Evolutionary conservation across 2,329 filamentous ascomycete genomes (phyloP).

Genomic region (Fonsecaea pugnacius): DNA sequence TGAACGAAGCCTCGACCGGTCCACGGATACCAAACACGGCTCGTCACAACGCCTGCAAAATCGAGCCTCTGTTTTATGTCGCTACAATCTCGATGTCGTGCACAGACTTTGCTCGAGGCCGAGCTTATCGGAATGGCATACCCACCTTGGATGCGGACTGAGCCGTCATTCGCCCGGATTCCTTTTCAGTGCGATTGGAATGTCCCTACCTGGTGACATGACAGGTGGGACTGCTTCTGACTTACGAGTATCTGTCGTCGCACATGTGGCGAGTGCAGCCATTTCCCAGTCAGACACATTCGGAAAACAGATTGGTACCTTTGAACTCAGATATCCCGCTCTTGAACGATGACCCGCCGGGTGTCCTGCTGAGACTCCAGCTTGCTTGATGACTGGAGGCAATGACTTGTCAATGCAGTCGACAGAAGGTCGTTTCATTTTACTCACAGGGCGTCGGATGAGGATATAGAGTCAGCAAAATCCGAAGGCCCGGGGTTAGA

Average conservation of each 20-base stretch:
- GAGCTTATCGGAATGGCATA: neutral
- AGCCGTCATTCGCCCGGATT: neutral
- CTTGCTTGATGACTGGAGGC: slow-evolving; percentile 6
- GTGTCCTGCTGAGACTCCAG: slow-evolving; percentile 22
- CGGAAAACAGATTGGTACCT: slow-evolving; percentile 11
- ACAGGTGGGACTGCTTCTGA: neutral
- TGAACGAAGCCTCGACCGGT: neutral
- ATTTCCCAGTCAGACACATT: neutral
- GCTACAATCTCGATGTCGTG: neutral
- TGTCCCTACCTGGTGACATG: slow-evolving; percentile 1
- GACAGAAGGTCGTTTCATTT: neutral
- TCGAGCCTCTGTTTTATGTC: neutral
- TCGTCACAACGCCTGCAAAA: neutral
- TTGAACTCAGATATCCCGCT: slow-evolving; percentile 4
- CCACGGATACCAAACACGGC: neutral
- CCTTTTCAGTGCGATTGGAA: neutral
- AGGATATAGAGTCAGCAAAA: neutral
- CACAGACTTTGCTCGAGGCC: neutral
- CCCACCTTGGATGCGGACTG: neutral
- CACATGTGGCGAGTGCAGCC: neutral
- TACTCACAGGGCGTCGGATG: neutral
- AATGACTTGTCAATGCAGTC: neutral
- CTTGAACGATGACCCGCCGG: slow-evolving; percentile 17
- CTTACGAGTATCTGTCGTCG: neutral
- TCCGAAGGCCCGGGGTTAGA: slow-evolving; percentile 2